Conservation (phyloP, 164 flowering plant genomes). For the Platanus orientalis region DNA sequence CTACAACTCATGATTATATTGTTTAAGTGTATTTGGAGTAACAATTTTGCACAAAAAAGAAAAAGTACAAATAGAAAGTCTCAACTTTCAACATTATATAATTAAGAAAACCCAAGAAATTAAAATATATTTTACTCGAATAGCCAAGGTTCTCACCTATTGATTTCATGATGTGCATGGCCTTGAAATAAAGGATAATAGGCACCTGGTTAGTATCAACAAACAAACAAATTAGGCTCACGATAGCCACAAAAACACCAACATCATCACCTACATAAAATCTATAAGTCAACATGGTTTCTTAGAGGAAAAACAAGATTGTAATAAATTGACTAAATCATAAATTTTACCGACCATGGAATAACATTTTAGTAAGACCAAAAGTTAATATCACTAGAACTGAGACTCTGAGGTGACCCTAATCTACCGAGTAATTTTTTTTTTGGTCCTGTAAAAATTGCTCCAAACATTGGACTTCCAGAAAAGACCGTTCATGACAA, state of each 20-base stretch:
- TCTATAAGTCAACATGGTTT: not conserved
- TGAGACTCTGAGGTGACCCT: conserved; percentile 93
- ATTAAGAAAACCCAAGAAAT: too few relatives aligned
- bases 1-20: too few relatives aligned
- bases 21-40: too few relatives aligned
- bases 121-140: conserved; percentile 56
- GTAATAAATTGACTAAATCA: not conserved
- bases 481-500: conserved; percentile 91
- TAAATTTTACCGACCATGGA: conserved; percentile 61
- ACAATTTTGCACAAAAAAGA: too few relatives aligned
- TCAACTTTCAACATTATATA: too few relatives aligned
- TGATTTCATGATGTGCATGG: conserved; percentile 97
- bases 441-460: conserved; percentile 97
- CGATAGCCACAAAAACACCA: conserved; percentile 99
- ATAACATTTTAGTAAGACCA: conserved; percentile 83
- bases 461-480: conserved; percentile 92
- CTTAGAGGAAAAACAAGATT: not conserved
- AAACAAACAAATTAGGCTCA: conserved; percentile 81
- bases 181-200: conserved; percentile 94
- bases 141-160: conserved; percentile 96
- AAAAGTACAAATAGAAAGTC: too few relatives aligned
- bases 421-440: conserved; percentile 94
- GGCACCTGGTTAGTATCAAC: conserved; percentile 98
- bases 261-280: conserved; percentile 81
- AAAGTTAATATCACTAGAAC: conserved; percentile 93